Evolutionary conservation across 2,329 filamentous ascomycete genomes (phyloP), one percentile per base, ranked within the genome.

Genomic region (Nothophaeocryptopus gaeumannii): DNA sequence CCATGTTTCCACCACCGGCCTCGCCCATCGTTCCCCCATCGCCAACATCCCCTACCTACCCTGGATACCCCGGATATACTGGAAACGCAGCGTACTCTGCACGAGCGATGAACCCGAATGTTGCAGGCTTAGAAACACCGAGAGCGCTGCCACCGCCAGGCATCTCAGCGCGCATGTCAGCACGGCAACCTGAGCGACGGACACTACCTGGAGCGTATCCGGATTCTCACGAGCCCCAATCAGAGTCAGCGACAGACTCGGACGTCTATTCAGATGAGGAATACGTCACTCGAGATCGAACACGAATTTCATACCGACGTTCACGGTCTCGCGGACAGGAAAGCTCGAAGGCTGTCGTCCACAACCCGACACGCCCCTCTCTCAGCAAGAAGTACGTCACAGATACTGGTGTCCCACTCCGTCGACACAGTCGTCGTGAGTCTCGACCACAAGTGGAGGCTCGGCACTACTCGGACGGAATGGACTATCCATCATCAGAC

Each of bases 401-500:
- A 8, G 42, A 45, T 11, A 36, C 42, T 8, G 35, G 30, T 26
- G 32, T 45, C 2, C 42, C 42, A 2, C 35, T 34, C 2, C 42
- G 42, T 11, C 14, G 33, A n/a, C 14, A 20, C 32, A 45, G 42
- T 30, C n/a, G 35, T 14, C 30, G 42, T 30, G 42, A 45, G 13
- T 34, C 42, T n/a, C 32, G 42, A 29, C 30, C 32, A 14, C 32
- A 45, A 7, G 32, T 37, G 13, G 32, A 45, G n/a, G 16, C 26
- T 37, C 32, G 32, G 33, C 42, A 33, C 12, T 45, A 37, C 31
- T 60, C 61, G n/a, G 59, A 60, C 5, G 35, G n/a, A 29, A 15
- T 26, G 38, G 33, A 62, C 33, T 54, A 58, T 16, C 52, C 50
- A 3, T 59, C 55, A n/a, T 51, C 59, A 10, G 61, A 62, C 30